Percentiles rank a stretch among this genome's conserved stretches.
Conservation (phyloP, 768 basidiomycete genomes). For the Cyclocybe aegerita region DNA sequence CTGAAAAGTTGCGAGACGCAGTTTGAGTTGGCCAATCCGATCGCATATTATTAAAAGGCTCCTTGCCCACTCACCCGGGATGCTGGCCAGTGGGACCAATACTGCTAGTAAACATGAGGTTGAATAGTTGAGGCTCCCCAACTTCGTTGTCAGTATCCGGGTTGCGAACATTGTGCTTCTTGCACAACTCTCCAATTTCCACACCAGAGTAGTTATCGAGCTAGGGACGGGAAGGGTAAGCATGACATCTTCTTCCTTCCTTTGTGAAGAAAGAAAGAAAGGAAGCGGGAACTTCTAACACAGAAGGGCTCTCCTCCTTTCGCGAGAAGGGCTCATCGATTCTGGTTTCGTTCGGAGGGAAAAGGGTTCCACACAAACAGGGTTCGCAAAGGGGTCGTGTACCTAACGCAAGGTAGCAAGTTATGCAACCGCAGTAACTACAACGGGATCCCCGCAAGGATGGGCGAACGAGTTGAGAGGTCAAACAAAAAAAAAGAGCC, state of each 20-base stretch:
- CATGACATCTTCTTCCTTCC: not conserved
- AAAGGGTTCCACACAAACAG: too few species aligned
- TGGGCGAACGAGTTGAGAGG: too few species aligned
- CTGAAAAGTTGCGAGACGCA: conserved; percentile 34
- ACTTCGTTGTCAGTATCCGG: conserved; percentile 94
- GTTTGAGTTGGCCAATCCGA: conserved; percentile 3
- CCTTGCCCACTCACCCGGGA: conserved; percentile 64
- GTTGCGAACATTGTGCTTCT: conserved; percentile 76
- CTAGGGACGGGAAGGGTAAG: conserved; percentile 33
- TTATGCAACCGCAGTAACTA: too few species aligned
- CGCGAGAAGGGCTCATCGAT: too few species aligned
- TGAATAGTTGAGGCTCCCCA: conserved; percentile 92
- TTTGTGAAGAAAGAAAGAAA: not conserved
- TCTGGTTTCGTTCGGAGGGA: too few species aligned
- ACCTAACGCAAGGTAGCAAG: too few species aligned
- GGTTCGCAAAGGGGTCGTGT: too few species aligned
- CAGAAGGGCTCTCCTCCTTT: too few species aligned
- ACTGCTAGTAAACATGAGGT: conserved; percentile 97
- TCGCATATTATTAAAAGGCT: conserved; percentile 3
- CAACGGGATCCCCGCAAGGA: too few species aligned
- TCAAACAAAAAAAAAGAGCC: too few species aligned
- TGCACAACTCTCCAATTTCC: conserved; percentile 85
- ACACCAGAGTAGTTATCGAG: conserved; percentile 93
- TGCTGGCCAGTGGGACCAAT: conserved; percentile 98
- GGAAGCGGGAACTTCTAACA: not conserved